phyloP scores from a whole-genome alignment of 495 filamentous ascomycete species.

The Rostrohypoxylon terebratum region DNA sequence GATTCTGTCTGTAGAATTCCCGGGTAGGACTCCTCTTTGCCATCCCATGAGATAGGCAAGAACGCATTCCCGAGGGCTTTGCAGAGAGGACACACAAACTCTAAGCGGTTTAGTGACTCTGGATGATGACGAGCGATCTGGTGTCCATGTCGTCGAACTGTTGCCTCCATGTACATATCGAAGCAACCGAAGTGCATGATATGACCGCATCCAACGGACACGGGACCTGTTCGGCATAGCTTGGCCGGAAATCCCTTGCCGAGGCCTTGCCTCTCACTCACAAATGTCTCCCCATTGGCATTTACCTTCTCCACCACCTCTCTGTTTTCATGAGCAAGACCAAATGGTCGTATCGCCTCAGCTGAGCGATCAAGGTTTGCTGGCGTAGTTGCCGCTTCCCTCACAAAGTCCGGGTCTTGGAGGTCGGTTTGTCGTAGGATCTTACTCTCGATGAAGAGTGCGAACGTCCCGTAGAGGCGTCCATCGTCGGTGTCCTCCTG shows the following conservation, averaged over 20 bases:
- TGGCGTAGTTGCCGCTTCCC: constrained; percentile 82
- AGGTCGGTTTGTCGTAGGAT: constrained; percentile 89
- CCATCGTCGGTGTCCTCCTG: constrained; percentile 95
- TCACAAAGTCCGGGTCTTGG: constrained; percentile 82
- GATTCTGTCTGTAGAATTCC: constrained; percentile 68
- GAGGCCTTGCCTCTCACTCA: constrained; percentile 80
- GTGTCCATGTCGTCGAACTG: constrained; percentile 81
- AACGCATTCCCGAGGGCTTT: constrained; percentile 97
- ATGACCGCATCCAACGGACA: constrained; percentile 93
- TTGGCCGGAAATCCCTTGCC: constrained; percentile 86
- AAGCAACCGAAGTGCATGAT: constrained; percentile 99
- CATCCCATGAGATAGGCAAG: constrained; percentile 94
- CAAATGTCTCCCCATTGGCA: constrained; percentile 73
- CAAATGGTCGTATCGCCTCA: constrained; percentile 85
- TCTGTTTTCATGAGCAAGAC: constrained; percentile 87
- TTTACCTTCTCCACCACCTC: constrained; percentile 79
- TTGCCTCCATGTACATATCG: constrained; percentile 86
- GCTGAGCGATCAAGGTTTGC: constrained; percentile 84
- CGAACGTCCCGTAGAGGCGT: constrained; percentile 90
- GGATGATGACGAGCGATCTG: constrained; percentile 95
- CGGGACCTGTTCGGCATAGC: constrained; percentile 76
- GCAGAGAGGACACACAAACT: constrained; percentile 98
- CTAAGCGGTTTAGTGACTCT: constrained; percentile 77
- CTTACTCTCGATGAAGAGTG: constrained; percentile 84
- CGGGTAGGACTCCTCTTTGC: constrained; percentile 83